Conservation (phyloP, 306 rosid genomes). For the Fragaria iinumae region DNA sequence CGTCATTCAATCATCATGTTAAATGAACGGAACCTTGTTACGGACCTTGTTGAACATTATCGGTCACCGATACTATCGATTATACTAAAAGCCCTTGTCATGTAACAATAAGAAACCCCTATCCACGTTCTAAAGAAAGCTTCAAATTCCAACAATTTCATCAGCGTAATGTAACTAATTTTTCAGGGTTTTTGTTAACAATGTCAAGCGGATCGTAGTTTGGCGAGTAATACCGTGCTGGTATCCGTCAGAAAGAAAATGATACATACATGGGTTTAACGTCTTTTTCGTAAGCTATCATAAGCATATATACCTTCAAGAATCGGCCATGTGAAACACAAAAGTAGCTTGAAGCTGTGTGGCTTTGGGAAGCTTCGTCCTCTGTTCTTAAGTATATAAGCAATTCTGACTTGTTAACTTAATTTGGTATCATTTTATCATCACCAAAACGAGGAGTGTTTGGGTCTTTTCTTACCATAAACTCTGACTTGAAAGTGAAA, state of each 20-base stretch:
- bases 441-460: neutral
- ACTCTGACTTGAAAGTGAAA: neutral
- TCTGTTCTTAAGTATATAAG: neutral
- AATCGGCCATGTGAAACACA: neutral
- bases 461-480: neutral
- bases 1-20: neutral
- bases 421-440: neutral
- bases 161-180: neutral
- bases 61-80: no score
- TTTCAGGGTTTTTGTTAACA: neutral
- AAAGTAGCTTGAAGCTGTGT: neutral
- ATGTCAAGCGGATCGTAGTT: no score
- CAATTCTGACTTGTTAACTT: neutral
- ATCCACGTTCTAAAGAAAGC: neutral
- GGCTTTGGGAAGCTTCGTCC: neutral
- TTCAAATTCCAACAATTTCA: no score
- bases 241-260: neutral
- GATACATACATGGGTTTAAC: neutral
- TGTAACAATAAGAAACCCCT: no score
- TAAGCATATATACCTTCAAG: neutral
- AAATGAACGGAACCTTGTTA: neutral
- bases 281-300: no score
- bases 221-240: no score
- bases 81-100: no score
- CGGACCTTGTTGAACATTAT: neutral